A percentile compares a stretch with the other conserved stretches of the same genome.
These are phyloP conservation scores for Yarrowia keelungensis DNA, from an alignment of 805 yeast species.

Conservation along the genomic window DNA sequence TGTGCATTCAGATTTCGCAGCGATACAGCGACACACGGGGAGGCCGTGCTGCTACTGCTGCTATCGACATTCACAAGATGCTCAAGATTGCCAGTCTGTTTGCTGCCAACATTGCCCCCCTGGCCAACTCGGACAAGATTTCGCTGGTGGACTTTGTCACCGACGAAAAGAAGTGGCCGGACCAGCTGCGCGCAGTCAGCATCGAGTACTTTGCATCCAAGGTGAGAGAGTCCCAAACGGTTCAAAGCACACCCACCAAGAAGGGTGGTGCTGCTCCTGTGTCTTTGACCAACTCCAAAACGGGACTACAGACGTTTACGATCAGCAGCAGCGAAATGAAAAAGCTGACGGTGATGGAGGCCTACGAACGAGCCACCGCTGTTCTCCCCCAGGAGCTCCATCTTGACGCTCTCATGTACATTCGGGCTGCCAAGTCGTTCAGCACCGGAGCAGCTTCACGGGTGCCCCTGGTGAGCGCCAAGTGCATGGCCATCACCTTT, in stretches of 20 bases:
- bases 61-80: conserved; percentile 55
- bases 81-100: conserved; percentile 58
- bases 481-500: conserved; percentile 72
- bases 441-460: conserved; percentile 57
- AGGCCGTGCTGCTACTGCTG: conserved; percentile 55
- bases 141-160: conserved; percentile 45
- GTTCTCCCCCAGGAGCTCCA: conserved; percentile 64
- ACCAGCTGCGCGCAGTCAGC: conserved; percentile 44
- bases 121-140: conserved; percentile 42
- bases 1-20: conserved; percentile 65
- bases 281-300: neutral
- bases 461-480: conserved; percentile 64
- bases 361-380: conserved; percentile 43
- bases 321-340: conserved; percentile 65
- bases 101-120: conserved; percentile 45
- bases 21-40: conserved; percentile 59
- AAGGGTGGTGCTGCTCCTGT: no score
- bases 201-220: conserved; percentile 46
- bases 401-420: conserved; percentile 67
- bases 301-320: conserved; percentile 59
- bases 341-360: conserved; percentile 50
- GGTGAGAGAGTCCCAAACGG: conserved; percentile 12
- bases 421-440: conserved; percentile 76
- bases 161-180: conserved; percentile 43
- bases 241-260: neutral